Base-by-base conservation (phyloP, 495 filamentous ascomycete species). In the Hapsidospora chrysogenum region DNA sequence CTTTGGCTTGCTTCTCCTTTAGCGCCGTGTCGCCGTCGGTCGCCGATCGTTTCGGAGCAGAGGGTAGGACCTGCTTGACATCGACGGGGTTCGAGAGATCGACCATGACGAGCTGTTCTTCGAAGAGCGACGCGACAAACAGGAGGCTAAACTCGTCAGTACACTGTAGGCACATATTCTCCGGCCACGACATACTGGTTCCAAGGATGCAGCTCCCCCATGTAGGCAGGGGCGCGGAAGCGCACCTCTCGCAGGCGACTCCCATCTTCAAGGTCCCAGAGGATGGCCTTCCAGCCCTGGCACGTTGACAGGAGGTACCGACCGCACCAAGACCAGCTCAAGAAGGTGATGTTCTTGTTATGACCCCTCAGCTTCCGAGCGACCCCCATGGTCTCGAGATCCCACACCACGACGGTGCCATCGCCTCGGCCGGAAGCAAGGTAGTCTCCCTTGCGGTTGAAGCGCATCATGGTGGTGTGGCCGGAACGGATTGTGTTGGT, bases 301-400 rank as follows among this genome's bases (percentile, higher is more conserved):
- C 80, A 84, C n/a, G 81, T 76, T 41, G 81, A 93, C 17, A 96
- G 72, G n/a, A 99, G 68, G 55, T 92, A 96, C 28, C 85, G 70
- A 16, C 86, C 85, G 58, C 85, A 78, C 41, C 80, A 63, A 6
- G 85, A 93, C 89, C 89, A 99, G 55, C 86, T 92, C 15, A 96
- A 52, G 9, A 81, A 89, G 40, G 89, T 84, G 27, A 96, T 81
- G 47, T 89, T 85, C 40, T 78, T 66, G 13, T 80, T 87, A 58
- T 99, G 89, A 5, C 89, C 89, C 35, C 81, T 72, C 22, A 96
- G 65, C 53, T 95, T 95, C 37, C 85, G 76, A 27, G 89, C 89
- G 13, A 96, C 78, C 25, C 87, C 85, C 63, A 86, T 89, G 18
- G 92, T 96, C 51, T 95, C 92, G 28, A 95, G 67, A 50, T 99